Evolutionary conservation across 495 filamentous ascomycete species (phyloP).

Genomic region (Lasiosphaeria ovina): DNA sequence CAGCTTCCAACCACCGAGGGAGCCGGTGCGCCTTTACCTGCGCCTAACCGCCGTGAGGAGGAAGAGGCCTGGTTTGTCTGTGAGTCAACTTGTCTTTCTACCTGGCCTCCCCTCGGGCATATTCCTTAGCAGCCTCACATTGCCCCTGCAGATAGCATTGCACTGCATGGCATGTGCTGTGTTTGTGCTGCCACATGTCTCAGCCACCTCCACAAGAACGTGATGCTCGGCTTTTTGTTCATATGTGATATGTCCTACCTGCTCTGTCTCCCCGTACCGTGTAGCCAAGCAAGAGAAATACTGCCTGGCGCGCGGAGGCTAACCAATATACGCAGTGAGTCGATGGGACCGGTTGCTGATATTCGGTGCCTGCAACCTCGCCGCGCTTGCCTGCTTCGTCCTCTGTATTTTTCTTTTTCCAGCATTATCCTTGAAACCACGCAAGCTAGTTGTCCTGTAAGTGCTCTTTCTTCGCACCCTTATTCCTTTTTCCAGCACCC

Average conservation of each 20-base stretch:
- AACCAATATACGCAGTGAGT: conserved; percentile 65
- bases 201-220: conserved; percentile 33
- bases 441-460: conserved; percentile 96
- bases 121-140: conserved; percentile 9
- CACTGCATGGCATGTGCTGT: conserved; percentile 39
- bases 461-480: conserved; percentile 40
- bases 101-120: conserved; percentile 14
- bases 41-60: conserved; percentile 81
- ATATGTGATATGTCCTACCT: background rate
- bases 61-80: conserved; percentile 93
- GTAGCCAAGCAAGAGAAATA: background rate
- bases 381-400: conserved; percentile 86
- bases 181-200: conserved; percentile 37
- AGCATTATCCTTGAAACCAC: conserved; percentile 66
- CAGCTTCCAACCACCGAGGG: conserved; percentile 82
- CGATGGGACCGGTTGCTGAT: conserved; percentile 94
- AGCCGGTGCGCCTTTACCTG: conserved; percentile 83
- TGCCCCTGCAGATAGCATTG: conserved; percentile 27
- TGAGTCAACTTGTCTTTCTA: conserved; percentile 59
- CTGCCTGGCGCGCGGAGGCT: conserved; percentile 26
- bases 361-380: conserved; percentile 88
- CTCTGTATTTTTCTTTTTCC: conserved; percentile 89
- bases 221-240: background rate
- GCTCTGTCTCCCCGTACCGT: background rate
- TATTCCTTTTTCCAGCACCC: conserved; percentile 7